A percentile compares a stretch with the other conserved stretches of the same genome.
These are phyloP conservation scores for Avena atlantica DNA, from an alignment of 176 grass and related monocot genomes.

Conservation along the genomic window DNA sequence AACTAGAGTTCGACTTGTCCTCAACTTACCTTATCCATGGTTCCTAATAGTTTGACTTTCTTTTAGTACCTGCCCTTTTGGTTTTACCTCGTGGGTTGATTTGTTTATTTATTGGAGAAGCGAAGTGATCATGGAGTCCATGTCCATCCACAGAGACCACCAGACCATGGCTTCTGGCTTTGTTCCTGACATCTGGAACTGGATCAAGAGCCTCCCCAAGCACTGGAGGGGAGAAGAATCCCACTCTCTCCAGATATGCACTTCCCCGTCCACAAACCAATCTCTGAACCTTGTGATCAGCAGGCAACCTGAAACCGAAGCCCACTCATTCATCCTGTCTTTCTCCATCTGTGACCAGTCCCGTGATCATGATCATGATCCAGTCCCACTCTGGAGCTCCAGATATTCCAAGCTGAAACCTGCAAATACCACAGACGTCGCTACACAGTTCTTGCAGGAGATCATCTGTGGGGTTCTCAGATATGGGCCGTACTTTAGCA, in stretches of 20 bases:
- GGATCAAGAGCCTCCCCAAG: conserved; percentile 52
- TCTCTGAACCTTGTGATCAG: conserved; percentile 45
- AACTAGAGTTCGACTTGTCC: conserved; percentile 42
- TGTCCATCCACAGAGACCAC: conserved; percentile 33
- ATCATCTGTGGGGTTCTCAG: conserved; percentile 56
- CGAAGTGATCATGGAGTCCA: background rate
- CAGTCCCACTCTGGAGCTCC: conserved; percentile 68
- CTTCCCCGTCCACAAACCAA: conserved; percentile 46
- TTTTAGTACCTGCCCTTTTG: background rate
- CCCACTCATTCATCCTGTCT: conserved; percentile 38
- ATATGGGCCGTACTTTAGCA: conserved; percentile 50
- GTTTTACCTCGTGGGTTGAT: conserved; percentile 18
- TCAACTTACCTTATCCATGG: conserved; percentile 25
- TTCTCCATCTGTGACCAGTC: conserved; percentile 56
- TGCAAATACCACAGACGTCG: conserved; percentile 23
- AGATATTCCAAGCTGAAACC: conserved; percentile 36
- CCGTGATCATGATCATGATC: conserved; percentile 29
- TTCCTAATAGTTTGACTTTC: conserved; percentile 1
- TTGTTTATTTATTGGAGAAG: conserved; percentile 34
- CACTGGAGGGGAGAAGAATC: conserved; percentile 40
- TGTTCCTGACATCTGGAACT: conserved; percentile 53
- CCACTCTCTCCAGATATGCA: conserved; percentile 53
- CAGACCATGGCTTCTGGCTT: conserved; percentile 47
- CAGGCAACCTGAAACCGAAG: conserved; percentile 25
- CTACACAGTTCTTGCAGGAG: conserved; percentile 45